phyloP scores from a whole-genome alignment of 169 alveolate genomes.

The Babesia sp. region DNA sequence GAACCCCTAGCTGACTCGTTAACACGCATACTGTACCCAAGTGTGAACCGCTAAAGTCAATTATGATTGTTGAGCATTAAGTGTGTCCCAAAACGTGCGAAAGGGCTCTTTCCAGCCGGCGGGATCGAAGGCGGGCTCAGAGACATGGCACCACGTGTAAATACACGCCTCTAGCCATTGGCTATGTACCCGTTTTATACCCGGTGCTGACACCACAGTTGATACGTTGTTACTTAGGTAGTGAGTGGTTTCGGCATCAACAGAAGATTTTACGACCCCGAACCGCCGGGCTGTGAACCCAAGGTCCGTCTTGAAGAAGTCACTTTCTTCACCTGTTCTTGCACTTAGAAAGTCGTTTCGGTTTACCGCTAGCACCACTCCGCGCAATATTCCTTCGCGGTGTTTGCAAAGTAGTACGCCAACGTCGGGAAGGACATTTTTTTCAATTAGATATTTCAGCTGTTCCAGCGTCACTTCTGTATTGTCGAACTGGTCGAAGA shows the following conservation, averaged over 20 bases:
- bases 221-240: conserved; percentile 24
- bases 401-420: conserved; percentile 20
- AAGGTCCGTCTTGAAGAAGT: conserved; percentile 48
- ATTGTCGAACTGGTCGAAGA: conserved; percentile 1
- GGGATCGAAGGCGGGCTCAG: conserved; percentile 47
- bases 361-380: conserved; percentile 37
- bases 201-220: neutral
- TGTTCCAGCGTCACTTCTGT: neutral
- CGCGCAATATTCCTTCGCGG: conserved; percentile 8
- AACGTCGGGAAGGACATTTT: conserved; percentile 36
- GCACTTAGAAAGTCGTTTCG: conserved; percentile 32
- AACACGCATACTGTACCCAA: conserved; percentile 33
- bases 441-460: conserved; percentile 13
- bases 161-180: conserved; percentile 64
- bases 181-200: conserved; percentile 41
- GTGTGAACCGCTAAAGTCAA: neutral
- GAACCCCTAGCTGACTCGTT: conserved; percentile 44
- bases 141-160: conserved; percentile 37
- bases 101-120: conserved; percentile 40
- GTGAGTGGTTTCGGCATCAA: conserved; percentile 15
- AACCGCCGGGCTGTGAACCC: conserved; percentile 27
- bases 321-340: conserved; percentile 12
- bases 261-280: conserved; percentile 7
- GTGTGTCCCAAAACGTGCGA: conserved; percentile 62
- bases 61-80: neutral